These are phyloP conservation scores for Globisporangium camurandrum DNA, from an alignment of 352 stramenopile species.

Conservation along the genomic window DNA sequence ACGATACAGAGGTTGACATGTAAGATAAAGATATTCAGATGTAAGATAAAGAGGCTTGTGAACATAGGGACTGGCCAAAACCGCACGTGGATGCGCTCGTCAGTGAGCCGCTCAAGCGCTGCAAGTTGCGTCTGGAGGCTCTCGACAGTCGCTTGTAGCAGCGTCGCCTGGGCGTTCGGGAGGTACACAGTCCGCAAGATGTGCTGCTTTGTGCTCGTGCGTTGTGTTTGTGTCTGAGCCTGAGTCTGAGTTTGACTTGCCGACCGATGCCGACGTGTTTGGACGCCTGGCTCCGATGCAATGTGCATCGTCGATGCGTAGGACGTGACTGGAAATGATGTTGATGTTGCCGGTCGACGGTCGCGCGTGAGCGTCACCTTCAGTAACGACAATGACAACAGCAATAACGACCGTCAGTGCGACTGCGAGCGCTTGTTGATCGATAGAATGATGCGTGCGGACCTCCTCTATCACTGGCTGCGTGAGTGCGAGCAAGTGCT, in stretches of 20 bases:
- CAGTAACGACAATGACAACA: not conserved
- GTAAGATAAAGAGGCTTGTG: too few relatives aligned
- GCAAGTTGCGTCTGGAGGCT: constrained; percentile 56
- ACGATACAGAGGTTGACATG: not conserved
- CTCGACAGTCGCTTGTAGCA: constrained; percentile 39
- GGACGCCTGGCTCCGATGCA: constrained; percentile 21
- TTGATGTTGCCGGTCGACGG: constrained; percentile 46
- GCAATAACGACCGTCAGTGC: too few relatives aligned
- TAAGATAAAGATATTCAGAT: too few relatives aligned
- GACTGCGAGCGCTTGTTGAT: not conserved
- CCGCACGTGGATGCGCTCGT: constrained; percentile 51
- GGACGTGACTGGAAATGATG: constrained; percentile 34
- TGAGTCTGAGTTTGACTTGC: not conserved
- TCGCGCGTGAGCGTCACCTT: constrained; percentile 73
- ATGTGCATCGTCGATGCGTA: constrained; percentile 79
- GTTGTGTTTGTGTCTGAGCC: too few relatives aligned
- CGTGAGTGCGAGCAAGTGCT: constrained; percentile 73
- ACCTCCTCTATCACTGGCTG: constrained; percentile 77
- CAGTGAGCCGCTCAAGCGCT: constrained; percentile 38
- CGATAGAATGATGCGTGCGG: not conserved
- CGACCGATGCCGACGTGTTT: not conserved
- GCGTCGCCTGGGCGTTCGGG: constrained; percentile 56
- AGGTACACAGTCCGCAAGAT: constrained; percentile 76
- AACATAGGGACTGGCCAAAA: too few relatives aligned
- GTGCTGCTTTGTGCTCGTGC: constrained; percentile 18